Conservation (phyloP, 805 yeast genomes). For the Geotrichum ghanense region DNA sequence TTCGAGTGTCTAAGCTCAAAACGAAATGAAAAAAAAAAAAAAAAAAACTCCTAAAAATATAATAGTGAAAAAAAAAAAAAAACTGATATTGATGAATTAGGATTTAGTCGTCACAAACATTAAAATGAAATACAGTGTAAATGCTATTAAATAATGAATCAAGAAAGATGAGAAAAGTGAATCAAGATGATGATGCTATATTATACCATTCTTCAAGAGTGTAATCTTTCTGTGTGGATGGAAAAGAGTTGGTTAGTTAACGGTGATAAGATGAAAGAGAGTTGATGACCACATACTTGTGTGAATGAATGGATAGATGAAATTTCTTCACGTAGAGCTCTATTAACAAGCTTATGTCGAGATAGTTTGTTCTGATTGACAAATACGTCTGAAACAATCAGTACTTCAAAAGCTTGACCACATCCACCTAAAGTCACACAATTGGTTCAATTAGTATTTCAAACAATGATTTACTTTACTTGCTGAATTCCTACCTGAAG, state of each 20-base stretch:
- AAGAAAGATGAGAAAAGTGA: background rate
- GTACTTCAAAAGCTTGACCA: conserved; percentile 94
- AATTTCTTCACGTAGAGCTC: conserved; percentile 71
- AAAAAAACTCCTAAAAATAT: background rate
- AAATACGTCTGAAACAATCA: conserved; percentile 66
- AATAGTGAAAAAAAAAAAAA: background rate
- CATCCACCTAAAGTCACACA: conserved; percentile 71
- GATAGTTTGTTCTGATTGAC: conserved; percentile 71
- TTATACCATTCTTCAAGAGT: conserved; percentile 80
- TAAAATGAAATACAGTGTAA: background rate
- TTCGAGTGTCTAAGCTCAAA: too few relatives aligned
- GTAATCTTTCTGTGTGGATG: conserved; percentile 30
- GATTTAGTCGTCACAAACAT: too few relatives aligned
- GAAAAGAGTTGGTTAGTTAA: background rate
- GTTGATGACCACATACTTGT: conserved; percentile 46
- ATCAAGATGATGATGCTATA: background rate
- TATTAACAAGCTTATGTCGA: conserved; percentile 81
- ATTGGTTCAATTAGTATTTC: conserved; percentile 1
- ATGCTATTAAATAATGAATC: too few relatives aligned
- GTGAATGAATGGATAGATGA: conserved; percentile 89
- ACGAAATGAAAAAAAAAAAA: too few relatives aligned
- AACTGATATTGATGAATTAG: too few relatives aligned
- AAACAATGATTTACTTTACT: conserved; percentile 3
- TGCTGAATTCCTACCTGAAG: conserved; percentile 32
- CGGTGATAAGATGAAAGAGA: background rate